phyloP scores from a whole-genome alignment of 2,329 filamentous ascomycete genomes.

The Cercospora sojina region DNA sequence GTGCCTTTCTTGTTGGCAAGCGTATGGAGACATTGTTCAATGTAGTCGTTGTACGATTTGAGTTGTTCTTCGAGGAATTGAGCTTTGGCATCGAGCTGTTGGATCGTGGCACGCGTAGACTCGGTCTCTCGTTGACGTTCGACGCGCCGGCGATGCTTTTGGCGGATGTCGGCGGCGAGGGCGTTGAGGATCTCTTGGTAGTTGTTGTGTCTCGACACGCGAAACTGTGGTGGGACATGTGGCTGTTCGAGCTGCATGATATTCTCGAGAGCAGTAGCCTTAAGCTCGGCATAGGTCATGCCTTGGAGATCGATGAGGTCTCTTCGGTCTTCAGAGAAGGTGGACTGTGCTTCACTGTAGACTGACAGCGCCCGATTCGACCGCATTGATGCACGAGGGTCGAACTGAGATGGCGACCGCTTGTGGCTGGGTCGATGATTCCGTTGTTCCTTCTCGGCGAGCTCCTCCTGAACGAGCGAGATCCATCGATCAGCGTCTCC shows the following conservation, averaged over 20 bases:
- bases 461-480: conserved; percentile 76
- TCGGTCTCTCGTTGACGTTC: conserved; percentile 91
- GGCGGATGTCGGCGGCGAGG: conserved; percentile 93
- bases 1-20: conserved; percentile 97
- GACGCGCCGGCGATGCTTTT: conserved; percentile 88
- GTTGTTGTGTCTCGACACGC: conserved; percentile 81
- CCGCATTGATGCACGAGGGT: conserved; percentile 35
- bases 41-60: conserved; percentile 98
- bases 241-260: conserved; percentile 84
- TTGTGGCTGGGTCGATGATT: conserved; percentile 22
- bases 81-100: conserved; percentile 79
- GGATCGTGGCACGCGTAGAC: conserved; percentile 71
- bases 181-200: conserved; percentile 98
- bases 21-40: conserved; percentile 96
- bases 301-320: conserved; percentile 79
- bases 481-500: conserved; percentile 93
- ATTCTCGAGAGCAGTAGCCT: conserved; percentile 89
- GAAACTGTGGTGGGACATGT: conserved; percentile 52
- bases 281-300: conserved; percentile 88
- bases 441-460: conserved; percentile 51
- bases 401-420: conserved; percentile 33
- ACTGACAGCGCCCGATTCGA: conserved; percentile 37
- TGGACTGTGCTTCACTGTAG: conserved; percentile 45
- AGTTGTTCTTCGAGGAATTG: conserved; percentile 91
- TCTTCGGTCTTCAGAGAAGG: conserved; percentile 35